Evolutionary conservation across 2,329 filamentous ascomycete species (phyloP), one percentile per base, ranked within the genome.

Genomic region (Fusarium clavum): DNA sequence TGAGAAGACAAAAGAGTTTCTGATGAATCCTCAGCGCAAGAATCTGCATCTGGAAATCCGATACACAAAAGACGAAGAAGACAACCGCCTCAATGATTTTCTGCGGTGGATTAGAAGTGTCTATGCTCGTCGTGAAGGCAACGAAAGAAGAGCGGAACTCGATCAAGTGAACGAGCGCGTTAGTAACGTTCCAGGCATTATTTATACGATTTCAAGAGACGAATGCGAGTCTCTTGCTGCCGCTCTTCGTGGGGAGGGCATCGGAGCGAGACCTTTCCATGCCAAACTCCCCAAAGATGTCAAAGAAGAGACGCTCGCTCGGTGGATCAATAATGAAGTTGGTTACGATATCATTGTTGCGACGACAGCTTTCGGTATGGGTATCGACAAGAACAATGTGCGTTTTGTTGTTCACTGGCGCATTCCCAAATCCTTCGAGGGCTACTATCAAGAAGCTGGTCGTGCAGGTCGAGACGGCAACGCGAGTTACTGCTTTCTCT

Each of bases 321-420:
- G 87, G 20, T 95, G 92, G 92, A 90, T 94, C 47, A 85, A 86
- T 57, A 92, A 93, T 77, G 87, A 88, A 57, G 85, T 87, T 27
- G 92, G 92, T 2, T 97, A 96, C 81, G 94, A 96, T 78, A 90
- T 98, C 51, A 95, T 98, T 65, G 94, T 98, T 29, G 95, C 95
- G 3, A 98, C 95, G 0, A 98, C 94, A 2, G 95, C 95, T 0
- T 98, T 98, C 75, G 95, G 95, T 4, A 98, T 98, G 95, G 95
- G 95, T 27, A 98, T 98, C 70, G 94, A 98, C 80, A 98, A 98
- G 79, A 90, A 96, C 55, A 92, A 97, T 73, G 95, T 98, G 13
- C 92, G 95, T 5, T 98, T 98, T 75, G 94, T 98, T 2, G 90
- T 96, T 3, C 95, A 98, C 80, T 98, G 95, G 94, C 92, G 94